These are phyloP conservation scores for Tubosaeta brunneosetosa DNA, from an alignment of 768 basidiomycete genomes.

Conservation along the genomic window DNA sequence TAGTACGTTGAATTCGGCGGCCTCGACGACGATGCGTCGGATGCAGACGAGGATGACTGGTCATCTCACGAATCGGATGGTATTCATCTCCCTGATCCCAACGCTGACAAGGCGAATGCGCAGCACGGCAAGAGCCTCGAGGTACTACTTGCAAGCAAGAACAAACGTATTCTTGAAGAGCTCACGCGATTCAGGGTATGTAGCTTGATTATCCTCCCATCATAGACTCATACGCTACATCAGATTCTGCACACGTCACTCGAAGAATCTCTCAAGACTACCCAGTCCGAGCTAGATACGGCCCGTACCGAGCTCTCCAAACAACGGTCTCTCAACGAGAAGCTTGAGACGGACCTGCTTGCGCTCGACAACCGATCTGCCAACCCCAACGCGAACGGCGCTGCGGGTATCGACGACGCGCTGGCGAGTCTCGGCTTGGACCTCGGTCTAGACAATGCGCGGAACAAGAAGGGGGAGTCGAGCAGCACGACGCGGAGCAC, in stretches of 20 bases:
- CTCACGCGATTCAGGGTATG: slow-evolving; percentile 84
- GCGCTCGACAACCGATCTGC: slow-evolving; percentile 57
- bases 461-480: slow-evolving; percentile 17
- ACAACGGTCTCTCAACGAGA: slow-evolving; percentile 79
- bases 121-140: slow-evolving; percentile 83
- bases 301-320: slow-evolving; percentile 68
- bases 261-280: slow-evolving; percentile 56
- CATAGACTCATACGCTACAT: not conserved
- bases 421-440: slow-evolving; percentile 74
- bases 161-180: slow-evolving; percentile 88
- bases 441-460: slow-evolving; percentile 11
- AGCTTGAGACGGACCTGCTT: slow-evolving; percentile 86
- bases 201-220: fast-evolving
- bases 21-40: slow-evolving; percentile 54
- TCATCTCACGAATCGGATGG: slow-evolving; percentile 42
- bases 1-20: slow-evolving; percentile 97
- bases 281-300: slow-evolving; percentile 53
- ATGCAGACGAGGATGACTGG: slow-evolving; percentile 54
- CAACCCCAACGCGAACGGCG: slow-evolving; percentile 21
- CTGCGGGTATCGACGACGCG: slow-evolving; percentile 43
- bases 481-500: slow-evolving; percentile 41
- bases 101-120: slow-evolving; percentile 75
- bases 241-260: slow-evolving; percentile 84
- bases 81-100: slow-evolving; percentile 80
- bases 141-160: slow-evolving; percentile 86